phyloP scores from a whole-genome alignment of 2,329 filamentous ascomycete species.

The Curvularia sp. region DNA sequence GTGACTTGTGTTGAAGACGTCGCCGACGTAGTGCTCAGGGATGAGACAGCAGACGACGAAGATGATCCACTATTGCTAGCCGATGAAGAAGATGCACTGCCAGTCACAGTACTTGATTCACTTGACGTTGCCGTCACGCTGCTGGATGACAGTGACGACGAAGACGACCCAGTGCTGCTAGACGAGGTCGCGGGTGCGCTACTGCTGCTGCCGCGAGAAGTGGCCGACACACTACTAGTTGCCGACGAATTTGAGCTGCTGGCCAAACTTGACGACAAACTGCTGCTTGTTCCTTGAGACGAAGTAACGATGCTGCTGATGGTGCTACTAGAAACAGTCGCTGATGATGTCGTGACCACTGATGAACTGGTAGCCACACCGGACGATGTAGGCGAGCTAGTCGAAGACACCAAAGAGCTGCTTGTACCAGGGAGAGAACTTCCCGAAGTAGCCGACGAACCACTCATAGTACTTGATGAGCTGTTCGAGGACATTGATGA shows the following conservation, averaged over 20 bases:
- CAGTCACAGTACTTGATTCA: too few relatives aligned
- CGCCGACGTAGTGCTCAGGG: conserved; percentile 3
- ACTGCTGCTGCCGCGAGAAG: conserved; percentile 3
- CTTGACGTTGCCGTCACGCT: too few relatives aligned
- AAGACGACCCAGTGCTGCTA: not conserved
- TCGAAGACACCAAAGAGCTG: conserved; percentile 1
- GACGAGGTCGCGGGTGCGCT: not conserved
- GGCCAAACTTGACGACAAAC: not conserved
- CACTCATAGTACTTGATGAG: conserved; percentile 3
- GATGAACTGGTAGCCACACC: not conserved
- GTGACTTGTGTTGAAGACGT: conserved; percentile 9
- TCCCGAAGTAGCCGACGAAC: not conserved
- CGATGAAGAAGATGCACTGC: conserved; percentile 4
- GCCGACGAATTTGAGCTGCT: conserved; percentile 3
- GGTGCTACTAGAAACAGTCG: not conserved
- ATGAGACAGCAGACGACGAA: not conserved
- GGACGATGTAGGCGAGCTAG: not conserved
- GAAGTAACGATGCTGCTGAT: not conserved
- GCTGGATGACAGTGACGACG: too few relatives aligned
- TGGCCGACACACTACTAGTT: not conserved
- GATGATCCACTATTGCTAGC: conserved; percentile 5
- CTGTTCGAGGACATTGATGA: not conserved
- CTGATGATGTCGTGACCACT: not conserved
- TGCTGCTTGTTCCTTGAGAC: conserved; percentile 4
- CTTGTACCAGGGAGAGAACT: conserved; percentile 1